phyloP scores from a whole-genome alignment of 179 eudicot species.

The Patellifolia procumbens region DNA sequence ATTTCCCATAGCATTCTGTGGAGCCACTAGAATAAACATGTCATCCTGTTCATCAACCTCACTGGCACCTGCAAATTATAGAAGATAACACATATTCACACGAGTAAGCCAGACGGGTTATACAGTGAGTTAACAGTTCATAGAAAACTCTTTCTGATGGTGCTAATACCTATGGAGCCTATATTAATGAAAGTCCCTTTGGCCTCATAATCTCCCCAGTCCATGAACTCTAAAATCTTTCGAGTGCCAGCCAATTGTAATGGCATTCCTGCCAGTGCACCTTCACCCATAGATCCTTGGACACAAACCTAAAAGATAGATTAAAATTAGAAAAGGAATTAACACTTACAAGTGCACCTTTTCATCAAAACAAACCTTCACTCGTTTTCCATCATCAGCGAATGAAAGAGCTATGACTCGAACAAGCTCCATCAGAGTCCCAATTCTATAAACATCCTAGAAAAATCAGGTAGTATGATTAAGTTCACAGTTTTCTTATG shows the following conservation, averaged over 20 bases:
- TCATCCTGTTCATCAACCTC: slow-evolving; percentile 93
- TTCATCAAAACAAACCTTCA: slow-evolving; percentile 56
- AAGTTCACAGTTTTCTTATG: slow-evolving; percentile 23
- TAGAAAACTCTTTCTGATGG: neutral
- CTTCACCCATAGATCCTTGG: slow-evolving; percentile 99
- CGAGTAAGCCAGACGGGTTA: too few relatives aligned
- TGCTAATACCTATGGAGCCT: slow-evolving; percentile 78
- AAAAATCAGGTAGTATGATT: slow-evolving; percentile 31
- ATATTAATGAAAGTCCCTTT: slow-evolving; percentile 81
- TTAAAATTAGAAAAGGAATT: neutral
- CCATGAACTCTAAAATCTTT: slow-evolving; percentile 89
- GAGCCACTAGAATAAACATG: slow-evolving; percentile 90
- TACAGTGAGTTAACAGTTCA: neutral
- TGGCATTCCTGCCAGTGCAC: slow-evolving; percentile 94
- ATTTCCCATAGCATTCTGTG: slow-evolving; percentile 97
- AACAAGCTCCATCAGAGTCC: slow-evolving; percentile 93
- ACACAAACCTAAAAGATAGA: slow-evolving; percentile 68
- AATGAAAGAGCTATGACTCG: slow-evolving; percentile 81
- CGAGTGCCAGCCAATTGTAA: slow-evolving; percentile 90
- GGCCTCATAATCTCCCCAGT: slow-evolving; percentile 97
- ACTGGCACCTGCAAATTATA: slow-evolving; percentile 55
- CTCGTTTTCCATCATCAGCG: slow-evolving; percentile 94
- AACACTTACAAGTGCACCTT: neutral
- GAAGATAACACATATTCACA: too few relatives aligned
- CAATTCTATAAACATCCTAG: slow-evolving; percentile 99